phyloP scores from a whole-genome alignment of 2,329 filamentous ascomycete species.

The Phoma sp. region DNA sequence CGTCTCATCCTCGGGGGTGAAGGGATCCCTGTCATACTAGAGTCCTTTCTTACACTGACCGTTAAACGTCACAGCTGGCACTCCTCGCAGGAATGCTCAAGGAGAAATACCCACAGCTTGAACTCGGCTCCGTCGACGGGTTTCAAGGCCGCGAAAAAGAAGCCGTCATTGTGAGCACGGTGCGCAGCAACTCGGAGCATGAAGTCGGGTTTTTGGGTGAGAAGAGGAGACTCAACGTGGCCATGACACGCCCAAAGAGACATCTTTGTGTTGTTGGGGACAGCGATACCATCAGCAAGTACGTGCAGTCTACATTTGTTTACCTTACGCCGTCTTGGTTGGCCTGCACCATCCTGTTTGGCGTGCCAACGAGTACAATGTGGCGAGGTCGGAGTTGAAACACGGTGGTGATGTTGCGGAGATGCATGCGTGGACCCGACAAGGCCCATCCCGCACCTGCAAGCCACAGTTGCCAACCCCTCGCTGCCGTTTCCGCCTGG shows the following conservation, averaged over 20 bases:
- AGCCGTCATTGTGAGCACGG: slow-evolving; percentile 90
- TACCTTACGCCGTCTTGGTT: background rate
- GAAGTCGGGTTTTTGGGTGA: slow-evolving; percentile 95
- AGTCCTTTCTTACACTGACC: slow-evolving; percentile 20
- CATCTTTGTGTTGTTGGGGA: slow-evolving; percentile 92
- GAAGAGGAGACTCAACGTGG: slow-evolving; percentile 91
- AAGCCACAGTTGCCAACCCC: slow-evolving; percentile 8
- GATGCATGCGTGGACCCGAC: slow-evolving; percentile 1
- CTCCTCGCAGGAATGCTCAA: slow-evolving; percentile 79
- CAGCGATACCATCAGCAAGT: slow-evolving; percentile 90
- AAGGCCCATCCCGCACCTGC: slow-evolving; percentile 12
- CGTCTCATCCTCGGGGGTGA: slow-evolving; percentile 3
- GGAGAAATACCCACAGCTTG: slow-evolving; percentile 81
- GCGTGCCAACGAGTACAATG: too few species aligned
- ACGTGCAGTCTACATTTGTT: slow-evolving; percentile 53
- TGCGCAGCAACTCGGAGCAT: slow-evolving; percentile 83
- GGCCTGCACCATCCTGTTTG: too few species aligned
- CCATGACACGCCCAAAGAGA: slow-evolving; percentile 93
- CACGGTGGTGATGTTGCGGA: slow-evolving; percentile 2
- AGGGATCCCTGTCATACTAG: slow-evolving; percentile 17
- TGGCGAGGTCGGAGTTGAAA: too few species aligned
- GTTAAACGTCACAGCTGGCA: slow-evolving; percentile 65
- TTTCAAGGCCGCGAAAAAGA: slow-evolving; percentile 99
- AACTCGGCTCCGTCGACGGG: slow-evolving; percentile 95
- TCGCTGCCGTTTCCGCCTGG: slow-evolving; percentile 9